Conservation (phyloP, 495 filamentous ascomycete genomes). For the Lepraria neglecta region DNA sequence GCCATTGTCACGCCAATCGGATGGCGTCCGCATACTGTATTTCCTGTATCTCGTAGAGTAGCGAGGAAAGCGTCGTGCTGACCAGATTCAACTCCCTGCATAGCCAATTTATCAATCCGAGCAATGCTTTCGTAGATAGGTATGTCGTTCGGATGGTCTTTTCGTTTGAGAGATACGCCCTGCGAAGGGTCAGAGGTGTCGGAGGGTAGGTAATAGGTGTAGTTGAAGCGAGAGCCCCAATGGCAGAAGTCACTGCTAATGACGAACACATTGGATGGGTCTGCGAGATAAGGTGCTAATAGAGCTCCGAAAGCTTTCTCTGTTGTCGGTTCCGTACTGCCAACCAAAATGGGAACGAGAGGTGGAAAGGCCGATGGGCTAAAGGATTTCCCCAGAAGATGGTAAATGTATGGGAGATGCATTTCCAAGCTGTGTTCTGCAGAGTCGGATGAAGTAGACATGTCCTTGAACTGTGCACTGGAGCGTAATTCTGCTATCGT, state of each 20-base stretch:
- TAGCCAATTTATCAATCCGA: constrained; percentile 70
- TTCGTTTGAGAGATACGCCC: constrained; percentile 36
- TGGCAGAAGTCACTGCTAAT: constrained; percentile 95
- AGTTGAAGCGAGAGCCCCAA: constrained; percentile 83
- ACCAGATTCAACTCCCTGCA: constrained; percentile 75
- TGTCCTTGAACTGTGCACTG: constrained; percentile 65
- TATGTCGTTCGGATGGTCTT: constrained; percentile 41
- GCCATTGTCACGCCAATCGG: constrained; percentile 95
- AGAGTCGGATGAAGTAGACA: constrained; percentile 64
- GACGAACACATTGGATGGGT: constrained; percentile 74
- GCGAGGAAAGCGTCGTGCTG: constrained; percentile 61
- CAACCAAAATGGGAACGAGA: constrained; percentile 83
- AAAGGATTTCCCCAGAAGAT: constrained; percentile 59
- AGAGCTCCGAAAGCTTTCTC: constrained; percentile 66
- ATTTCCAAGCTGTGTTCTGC: constrained; percentile 95
- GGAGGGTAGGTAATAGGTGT: constrained; percentile 70
- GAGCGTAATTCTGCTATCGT: constrained; percentile 57
- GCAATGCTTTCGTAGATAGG: constrained; percentile 82
- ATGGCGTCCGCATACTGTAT: constrained; percentile 93
- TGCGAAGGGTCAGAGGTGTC: constrained; percentile 22
- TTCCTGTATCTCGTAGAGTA: constrained; percentile 63
- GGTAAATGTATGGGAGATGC: constrained; percentile 92
- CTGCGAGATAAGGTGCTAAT: constrained; percentile 72
- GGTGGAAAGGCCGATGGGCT: constrained; percentile 52
- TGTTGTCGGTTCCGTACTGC: constrained; percentile 56